These are phyloP conservation scores for Hemisphaericaspora subhashii DNA, from an alignment of 1,139 yeast genomes.

Conservation along the genomic window DNA sequence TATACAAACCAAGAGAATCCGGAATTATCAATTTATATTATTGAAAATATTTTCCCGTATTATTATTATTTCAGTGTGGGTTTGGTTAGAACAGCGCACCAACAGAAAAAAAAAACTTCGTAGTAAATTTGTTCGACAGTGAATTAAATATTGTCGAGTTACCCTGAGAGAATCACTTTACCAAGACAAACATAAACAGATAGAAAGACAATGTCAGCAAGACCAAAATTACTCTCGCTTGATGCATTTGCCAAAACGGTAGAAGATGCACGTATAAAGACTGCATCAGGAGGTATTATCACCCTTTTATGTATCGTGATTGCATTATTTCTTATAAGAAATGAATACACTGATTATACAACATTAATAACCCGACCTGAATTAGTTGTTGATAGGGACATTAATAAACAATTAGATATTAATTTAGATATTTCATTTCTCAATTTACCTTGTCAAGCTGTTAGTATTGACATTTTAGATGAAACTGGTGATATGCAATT, in stretches of 20 bases:
- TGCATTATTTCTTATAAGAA: slow-evolving; percentile 61
- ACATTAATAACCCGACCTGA: slow-evolving; percentile 72
- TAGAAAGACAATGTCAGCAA: slow-evolving; percentile 15
- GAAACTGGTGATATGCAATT: slow-evolving; percentile 80
- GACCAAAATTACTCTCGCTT: slow-evolving; percentile 57
- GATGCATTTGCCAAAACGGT: slow-evolving; percentile 95
- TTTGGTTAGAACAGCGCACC: too few species aligned
- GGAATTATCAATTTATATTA: too few species aligned
- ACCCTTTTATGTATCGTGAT: slow-evolving; percentile 69
- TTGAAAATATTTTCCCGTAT: too few species aligned
- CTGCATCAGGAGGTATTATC: slow-evolving; percentile 87
- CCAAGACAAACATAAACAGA: not conserved
- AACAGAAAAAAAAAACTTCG: too few species aligned
- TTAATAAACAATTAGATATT: slow-evolving; percentile 73
- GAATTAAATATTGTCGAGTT: too few species aligned
- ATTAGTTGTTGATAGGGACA: slow-evolving; percentile 83
- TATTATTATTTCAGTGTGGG: too few species aligned
- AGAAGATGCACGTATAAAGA: slow-evolving; percentile 87
- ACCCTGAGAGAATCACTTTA: too few species aligned
- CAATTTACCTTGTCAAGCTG: slow-evolving; percentile 73
- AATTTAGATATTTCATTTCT: slow-evolving; percentile 83
- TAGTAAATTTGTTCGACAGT: too few species aligned
- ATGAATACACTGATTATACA: slow-evolving; percentile 77
- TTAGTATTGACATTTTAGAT: slow-evolving; percentile 60
- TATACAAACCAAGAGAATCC: too few species aligned